These are phyloP conservation scores for Coniferiporia weirii DNA, from an alignment of 1,284 basidiomycete species.

Conservation along the genomic window DNA sequence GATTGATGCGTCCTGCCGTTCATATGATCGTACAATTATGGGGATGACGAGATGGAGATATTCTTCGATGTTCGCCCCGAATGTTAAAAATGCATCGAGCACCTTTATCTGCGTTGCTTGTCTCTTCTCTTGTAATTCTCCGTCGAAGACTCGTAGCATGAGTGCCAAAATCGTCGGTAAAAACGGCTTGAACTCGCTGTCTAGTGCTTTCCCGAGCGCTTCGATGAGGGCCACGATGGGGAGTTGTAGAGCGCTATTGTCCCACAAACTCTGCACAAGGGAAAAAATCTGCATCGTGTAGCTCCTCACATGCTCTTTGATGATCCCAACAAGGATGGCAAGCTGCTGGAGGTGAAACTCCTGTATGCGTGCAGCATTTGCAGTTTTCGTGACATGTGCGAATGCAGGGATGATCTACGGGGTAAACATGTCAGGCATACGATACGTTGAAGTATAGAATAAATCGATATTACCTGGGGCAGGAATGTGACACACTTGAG, in stretches of 20 bases:
- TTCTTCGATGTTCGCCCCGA: conserved; percentile 96
- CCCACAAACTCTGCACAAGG: conserved; percentile 87
- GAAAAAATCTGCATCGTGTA: conserved; percentile 81
- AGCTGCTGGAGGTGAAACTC: conserved; percentile 97
- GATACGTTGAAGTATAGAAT: background rate
- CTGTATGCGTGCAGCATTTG: conserved; percentile 72
- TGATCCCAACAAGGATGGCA: conserved; percentile 92
- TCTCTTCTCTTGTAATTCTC: conserved; percentile 75
- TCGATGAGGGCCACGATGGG: conserved; percentile 94
- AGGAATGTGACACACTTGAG: conserved; percentile 95
- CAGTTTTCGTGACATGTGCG: conserved; percentile 81
- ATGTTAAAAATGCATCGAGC: conserved; percentile 91
- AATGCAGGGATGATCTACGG: conserved; percentile 95
- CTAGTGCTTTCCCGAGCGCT: conserved; percentile 90
- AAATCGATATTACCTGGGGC: conserved; percentile 63
- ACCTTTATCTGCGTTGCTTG: conserved; percentile 84
- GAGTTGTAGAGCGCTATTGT: conserved; percentile 80
- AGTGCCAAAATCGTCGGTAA: conserved; percentile 90
- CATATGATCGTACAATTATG: conserved; percentile 89
- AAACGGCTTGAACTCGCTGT: conserved; percentile 98
- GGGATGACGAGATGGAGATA: conserved; percentile 97
- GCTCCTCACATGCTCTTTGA: conserved; percentile 96
- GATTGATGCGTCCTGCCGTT: conserved; percentile 73
- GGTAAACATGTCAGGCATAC: background rate
- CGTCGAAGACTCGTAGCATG: conserved; percentile 88